Percentiles rank a stretch among this genome's conserved stretches.
These are phyloP conservation scores for baker's yeast (Saccharomyces cerevisiae) DNA, from an alignment of 805 yeast species.

Conservation along the genomic window DNA sequence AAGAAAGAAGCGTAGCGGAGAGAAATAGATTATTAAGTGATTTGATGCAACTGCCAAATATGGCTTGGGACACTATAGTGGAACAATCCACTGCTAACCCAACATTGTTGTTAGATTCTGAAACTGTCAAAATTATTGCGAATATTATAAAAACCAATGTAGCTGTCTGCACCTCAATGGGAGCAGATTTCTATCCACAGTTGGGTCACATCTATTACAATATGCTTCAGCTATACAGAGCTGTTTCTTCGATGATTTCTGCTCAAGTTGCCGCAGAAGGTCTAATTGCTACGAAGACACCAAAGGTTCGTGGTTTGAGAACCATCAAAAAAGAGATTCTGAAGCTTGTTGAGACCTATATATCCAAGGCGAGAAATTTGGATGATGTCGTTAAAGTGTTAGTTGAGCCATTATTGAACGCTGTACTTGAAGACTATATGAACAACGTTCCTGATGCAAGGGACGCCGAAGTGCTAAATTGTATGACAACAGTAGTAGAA, in stretches of 20 bases:
- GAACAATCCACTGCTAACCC: conserved; percentile 81
- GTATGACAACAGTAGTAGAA: conserved; percentile 83
- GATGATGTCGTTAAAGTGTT: conserved; percentile 79
- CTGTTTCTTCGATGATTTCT: conserved; percentile 81
- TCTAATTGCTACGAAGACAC: conserved; percentile 84
- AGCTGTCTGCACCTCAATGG: conserved; percentile 88
- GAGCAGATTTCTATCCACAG: conserved; percentile 85
- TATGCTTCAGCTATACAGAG: conserved; percentile 81
- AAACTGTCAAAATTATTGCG: conserved; percentile 85
- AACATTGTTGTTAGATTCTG: conserved; percentile 62
- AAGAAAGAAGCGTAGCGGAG: conserved; percentile 62
- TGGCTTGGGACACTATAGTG: conserved; percentile 89
- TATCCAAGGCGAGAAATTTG: conserved; percentile 75
- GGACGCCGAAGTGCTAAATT: conserved; percentile 93
- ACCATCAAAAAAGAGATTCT: conserved; percentile 92
- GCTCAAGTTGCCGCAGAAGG: conserved; percentile 75
- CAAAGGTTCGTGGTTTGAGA: conserved; percentile 89
- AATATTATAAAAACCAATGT: conserved; percentile 93
- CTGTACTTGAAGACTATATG: conserved; percentile 84
- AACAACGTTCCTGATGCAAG: conserved; percentile 90
- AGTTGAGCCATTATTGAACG: conserved; percentile 71
- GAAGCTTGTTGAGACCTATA: conserved; percentile 79
- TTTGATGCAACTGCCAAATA: conserved; percentile 84
- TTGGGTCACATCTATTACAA: conserved; percentile 79
- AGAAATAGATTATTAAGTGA: conserved; percentile 68